Percentiles rank a stretch among this genome's conserved stretches.
Conservation (phyloP, 371 early-diverging fungal genomes). For the Apophysomyces ossiformis region DNA sequence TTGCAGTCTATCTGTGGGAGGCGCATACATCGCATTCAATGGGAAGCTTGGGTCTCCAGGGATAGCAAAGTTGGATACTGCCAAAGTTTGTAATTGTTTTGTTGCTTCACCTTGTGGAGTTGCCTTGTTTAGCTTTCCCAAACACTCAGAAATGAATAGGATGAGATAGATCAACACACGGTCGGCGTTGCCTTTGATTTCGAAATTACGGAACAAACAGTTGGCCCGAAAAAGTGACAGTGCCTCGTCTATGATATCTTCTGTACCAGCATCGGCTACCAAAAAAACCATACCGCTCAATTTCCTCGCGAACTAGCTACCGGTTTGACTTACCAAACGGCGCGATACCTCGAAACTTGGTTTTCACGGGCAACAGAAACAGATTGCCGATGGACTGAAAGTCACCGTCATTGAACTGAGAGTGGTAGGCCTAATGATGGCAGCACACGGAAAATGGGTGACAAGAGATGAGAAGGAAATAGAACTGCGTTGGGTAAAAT, state of each 20-base stretch:
- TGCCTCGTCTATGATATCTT: slow-evolving; percentile 95
- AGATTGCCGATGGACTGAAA: slow-evolving; percentile 84
- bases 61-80: slow-evolving; percentile 87
- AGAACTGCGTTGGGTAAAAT: neutral
- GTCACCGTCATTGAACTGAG: slow-evolving; percentile 78
- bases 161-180: slow-evolving; percentile 93
- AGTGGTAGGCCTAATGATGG: slow-evolving; percentile 84
- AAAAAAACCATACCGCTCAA: too few species aligned
- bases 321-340: slow-evolving; percentile 48
- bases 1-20: slow-evolving; percentile 77
- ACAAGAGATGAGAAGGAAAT: neutral
- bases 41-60: slow-evolving; percentile 95
- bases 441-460: slow-evolving; percentile 2
- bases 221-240: slow-evolving; percentile 93
- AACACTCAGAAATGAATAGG: slow-evolving; percentile 90
- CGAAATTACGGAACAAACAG: slow-evolving; percentile 97
- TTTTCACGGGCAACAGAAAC: slow-evolving; percentile 87
- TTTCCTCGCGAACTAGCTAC: too few species aligned
- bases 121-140: slow-evolving; percentile 70
- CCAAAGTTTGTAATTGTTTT: slow-evolving; percentile 80
- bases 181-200: slow-evolving; percentile 93
- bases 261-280: slow-evolving; percentile 64
- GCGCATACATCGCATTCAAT: slow-evolving; percentile 84
- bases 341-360: slow-evolving; percentile 87
- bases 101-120: slow-evolving; percentile 72